Conservation (phyloP, 331 rosid species). For the Malus hybrid region DNA sequence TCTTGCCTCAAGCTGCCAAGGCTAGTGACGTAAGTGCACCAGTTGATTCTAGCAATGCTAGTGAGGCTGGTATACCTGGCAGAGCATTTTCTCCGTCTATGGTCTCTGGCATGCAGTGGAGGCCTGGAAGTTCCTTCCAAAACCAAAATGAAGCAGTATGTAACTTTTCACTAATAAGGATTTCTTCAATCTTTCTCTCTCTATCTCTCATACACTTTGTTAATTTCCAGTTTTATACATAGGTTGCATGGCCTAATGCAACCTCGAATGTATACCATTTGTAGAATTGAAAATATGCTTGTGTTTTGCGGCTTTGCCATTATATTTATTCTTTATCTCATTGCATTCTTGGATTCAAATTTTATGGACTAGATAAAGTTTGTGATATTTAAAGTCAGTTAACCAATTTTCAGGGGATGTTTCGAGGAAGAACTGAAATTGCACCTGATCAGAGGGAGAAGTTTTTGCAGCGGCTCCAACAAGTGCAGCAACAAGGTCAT, state of each 20-base stretch:
- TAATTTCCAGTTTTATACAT: background rate
- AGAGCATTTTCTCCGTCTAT: slow-evolving; percentile 70
- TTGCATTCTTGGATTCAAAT: background rate
- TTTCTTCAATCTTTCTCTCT: background rate
- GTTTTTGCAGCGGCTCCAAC: slow-evolving; percentile 85
- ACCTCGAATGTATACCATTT: background rate
- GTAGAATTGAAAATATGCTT: background rate
- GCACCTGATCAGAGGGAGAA: slow-evolving; percentile 97
- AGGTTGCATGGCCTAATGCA: background rate
- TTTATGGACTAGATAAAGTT: background rate
- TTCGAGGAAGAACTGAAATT: slow-evolving; percentile 93
- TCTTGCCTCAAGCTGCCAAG: slow-evolving; percentile 68
- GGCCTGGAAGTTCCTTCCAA: slow-evolving; percentile 85
- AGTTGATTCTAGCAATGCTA: slow-evolving; percentile 49
- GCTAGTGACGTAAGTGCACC: slow-evolving; percentile 56
- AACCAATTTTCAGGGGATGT: slow-evolving; percentile 46
- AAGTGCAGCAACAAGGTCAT: slow-evolving; percentile 92
- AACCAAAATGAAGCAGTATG: slow-evolving; percentile 70
- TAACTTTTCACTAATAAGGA: background rate
- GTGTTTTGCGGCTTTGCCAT: background rate
- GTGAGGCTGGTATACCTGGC: slow-evolving; percentile 64
- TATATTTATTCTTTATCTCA: background rate
- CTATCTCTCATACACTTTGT: background rate
- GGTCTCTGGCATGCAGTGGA: slow-evolving; percentile 92
- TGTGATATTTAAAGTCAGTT: slow-evolving; percentile 7